A percentile compares a stretch with the other conserved stretches of the same genome.
Conservation (phyloP, 1,139 yeast species). For the Kurtzmaniella quercitrusa region DNA sequence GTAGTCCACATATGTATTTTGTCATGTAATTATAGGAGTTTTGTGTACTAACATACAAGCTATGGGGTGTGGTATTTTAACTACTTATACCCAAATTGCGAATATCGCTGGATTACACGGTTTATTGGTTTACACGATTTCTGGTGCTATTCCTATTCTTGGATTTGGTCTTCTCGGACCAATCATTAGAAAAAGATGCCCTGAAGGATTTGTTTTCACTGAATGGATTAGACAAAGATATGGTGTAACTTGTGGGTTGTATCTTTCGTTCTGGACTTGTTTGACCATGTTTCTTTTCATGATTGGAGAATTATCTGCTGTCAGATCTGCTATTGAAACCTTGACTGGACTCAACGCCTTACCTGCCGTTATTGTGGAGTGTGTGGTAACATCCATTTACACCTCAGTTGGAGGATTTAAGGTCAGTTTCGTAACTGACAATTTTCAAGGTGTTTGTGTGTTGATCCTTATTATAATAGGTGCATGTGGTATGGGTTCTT, state of each 20-base stretch:
- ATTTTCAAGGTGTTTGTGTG: constrained; percentile 78
- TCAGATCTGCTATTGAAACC: constrained; percentile 70
- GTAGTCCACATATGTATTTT: no score
- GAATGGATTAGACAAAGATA: constrained; percentile 88
- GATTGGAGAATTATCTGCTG: constrained; percentile 83
- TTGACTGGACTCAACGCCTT: constrained; percentile 77
- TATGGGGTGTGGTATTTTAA: constrained; percentile 85
- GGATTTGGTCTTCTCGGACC: constrained; percentile 85
- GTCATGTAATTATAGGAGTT: no score
- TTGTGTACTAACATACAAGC: constrained; percentile 42
- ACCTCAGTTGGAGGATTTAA: constrained; percentile 88
- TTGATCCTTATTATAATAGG: constrained; percentile 65
- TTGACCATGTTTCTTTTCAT: constrained; percentile 83
- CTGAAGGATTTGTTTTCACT: constrained; percentile 89
- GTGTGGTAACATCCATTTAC: constrained; percentile 82
- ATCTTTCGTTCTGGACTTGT: constrained; percentile 76
- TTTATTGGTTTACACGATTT: constrained; percentile 71
- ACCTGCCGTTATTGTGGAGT: constrained; percentile 81
- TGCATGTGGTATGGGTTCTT: constrained; percentile 75
- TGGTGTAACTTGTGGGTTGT: constrained; percentile 69
- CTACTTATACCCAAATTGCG: constrained; percentile 85
- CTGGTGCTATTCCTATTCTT: constrained; percentile 81
- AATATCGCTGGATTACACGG: constrained; percentile 88
- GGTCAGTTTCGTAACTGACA: constrained; percentile 85
- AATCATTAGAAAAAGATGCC: constrained; percentile 69